Percentiles rank a stretch among this genome's conserved stretches.
Conservation (phyloP, 2,329 filamentous ascomycete species). For the Lithohypha guttulata region DNA sequence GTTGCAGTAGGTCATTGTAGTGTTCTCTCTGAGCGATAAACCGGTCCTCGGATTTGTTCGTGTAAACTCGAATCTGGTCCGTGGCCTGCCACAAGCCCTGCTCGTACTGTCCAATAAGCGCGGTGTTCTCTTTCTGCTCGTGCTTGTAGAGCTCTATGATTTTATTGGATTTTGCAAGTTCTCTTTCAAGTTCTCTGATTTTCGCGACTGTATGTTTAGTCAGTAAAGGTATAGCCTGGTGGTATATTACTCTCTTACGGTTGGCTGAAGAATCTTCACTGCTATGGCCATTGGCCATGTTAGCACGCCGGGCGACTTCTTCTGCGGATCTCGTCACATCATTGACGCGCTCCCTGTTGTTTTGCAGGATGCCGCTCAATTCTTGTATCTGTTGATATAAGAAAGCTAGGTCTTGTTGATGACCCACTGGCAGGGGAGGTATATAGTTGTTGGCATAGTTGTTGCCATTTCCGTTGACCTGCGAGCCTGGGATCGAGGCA, state of each 20-base stretch:
- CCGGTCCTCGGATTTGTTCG: slow-evolving; percentile 39
- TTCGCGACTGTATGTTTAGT: slow-evolving; percentile 35
- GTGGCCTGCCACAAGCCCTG: slow-evolving; percentile 37
- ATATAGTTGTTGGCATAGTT: slow-evolving; percentile 17
- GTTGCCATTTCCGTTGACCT: slow-evolving; percentile 18
- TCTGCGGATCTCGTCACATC: slow-evolving; percentile 40
- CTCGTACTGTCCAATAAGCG: slow-evolving; percentile 39
- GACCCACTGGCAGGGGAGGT: slow-evolving; percentile 30
- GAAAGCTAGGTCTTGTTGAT: slow-evolving; percentile 42
- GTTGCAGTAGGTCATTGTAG: slow-evolving; percentile 41
- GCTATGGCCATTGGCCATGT: slow-evolving; percentile 26
- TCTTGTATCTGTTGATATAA: slow-evolving; percentile 41
- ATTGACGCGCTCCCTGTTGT: slow-evolving; percentile 40
- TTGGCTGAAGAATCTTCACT: slow-evolving; percentile 2
- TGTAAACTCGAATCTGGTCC: slow-evolving; percentile 41
- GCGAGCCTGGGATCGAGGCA: slow-evolving; percentile 9
- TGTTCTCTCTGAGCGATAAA: slow-evolving; percentile 37
- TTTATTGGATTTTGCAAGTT: slow-evolving; percentile 36
- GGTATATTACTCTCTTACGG: slow-evolving; percentile 5
- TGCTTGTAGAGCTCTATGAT: slow-evolving; percentile 33
- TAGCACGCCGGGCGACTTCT: slow-evolving; percentile 37
- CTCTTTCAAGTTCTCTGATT: slow-evolving; percentile 39
- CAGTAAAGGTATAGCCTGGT: too few species aligned
- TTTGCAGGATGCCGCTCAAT: slow-evolving; percentile 38
- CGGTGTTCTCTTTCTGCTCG: slow-evolving; percentile 39